Evolutionary conservation across 106 monocot genomes (phyloP).

Genomic region (Acorus calamus): DNA sequence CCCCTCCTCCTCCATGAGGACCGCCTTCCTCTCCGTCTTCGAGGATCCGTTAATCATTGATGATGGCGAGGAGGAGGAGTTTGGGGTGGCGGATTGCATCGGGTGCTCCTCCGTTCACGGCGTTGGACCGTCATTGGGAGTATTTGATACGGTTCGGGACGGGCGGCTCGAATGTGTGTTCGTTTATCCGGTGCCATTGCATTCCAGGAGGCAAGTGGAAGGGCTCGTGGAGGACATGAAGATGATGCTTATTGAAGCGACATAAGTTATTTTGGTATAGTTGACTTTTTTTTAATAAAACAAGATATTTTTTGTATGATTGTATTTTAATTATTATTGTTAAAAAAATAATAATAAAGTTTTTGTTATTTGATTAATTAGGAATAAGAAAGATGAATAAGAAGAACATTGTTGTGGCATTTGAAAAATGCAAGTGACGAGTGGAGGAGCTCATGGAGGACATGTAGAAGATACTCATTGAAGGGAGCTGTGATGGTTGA

Average conservation of each 20-base stretch:
- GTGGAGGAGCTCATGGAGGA: slow-evolving; percentile 38
- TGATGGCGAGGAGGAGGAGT: slow-evolving; percentile 7
- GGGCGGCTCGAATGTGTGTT: slow-evolving; percentile 43
- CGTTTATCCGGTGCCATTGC: slow-evolving; percentile 76
- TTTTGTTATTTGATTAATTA: too few relatives aligned
- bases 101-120: slow-evolving; percentile 78
- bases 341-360: too few relatives aligned
- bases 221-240: slow-evolving; percentile 44
- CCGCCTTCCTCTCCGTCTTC: slow-evolving; percentile 68
- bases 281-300: too few relatives aligned
- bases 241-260: neutral
- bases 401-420: too few relatives aligned
- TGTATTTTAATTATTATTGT: too few relatives aligned
- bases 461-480: slow-evolving; percentile 43
- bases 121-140: slow-evolving; percentile 57
- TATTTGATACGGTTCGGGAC: slow-evolving; percentile 68
- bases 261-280: too few relatives aligned
- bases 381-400: too few relatives aligned
- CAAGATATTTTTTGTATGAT: too few relatives aligned
- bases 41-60: slow-evolving; percentile 42
- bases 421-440: slow-evolving; percentile 13
- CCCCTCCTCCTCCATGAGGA: slow-evolving; percentile 51
- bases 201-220: slow-evolving; percentile 60
- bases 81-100: slow-evolving; percentile 57
- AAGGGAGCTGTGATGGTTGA: slow-evolving; percentile 11